phyloP scores from a whole-genome alignment of 306 rosid genomes.

The Astragalus membranaceus region DNA sequence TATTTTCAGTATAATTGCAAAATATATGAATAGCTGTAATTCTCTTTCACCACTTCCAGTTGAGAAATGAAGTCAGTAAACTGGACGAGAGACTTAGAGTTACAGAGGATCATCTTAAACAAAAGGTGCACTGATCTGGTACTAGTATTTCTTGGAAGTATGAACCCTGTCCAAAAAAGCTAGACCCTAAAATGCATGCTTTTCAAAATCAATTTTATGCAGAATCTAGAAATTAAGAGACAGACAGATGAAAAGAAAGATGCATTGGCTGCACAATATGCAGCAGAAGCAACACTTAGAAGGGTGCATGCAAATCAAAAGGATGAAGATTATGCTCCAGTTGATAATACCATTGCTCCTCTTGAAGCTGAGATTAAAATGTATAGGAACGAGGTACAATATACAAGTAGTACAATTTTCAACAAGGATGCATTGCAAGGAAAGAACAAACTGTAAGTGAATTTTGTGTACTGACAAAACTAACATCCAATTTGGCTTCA shows the following conservation, averaged over 20 bases:
- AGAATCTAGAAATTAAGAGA: conserved; percentile 81
- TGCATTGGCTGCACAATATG: conserved; percentile 76
- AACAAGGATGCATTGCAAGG: not conserved
- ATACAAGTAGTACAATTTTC: not conserved
- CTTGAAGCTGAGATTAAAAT: conserved; percentile 80
- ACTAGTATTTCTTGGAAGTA: conserved; percentile 14
- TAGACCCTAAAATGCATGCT: conserved; percentile 8
- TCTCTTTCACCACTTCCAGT: conserved; percentile 32
- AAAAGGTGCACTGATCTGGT: conserved; percentile 48
- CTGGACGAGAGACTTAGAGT: conserved; percentile 50
- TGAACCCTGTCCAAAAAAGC: not conserved
- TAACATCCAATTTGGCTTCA: conserved; percentile 19
- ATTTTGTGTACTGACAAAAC: not conserved
- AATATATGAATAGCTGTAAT: not conserved
- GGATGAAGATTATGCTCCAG: conserved; percentile 52
- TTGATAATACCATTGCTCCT: conserved; percentile 59
- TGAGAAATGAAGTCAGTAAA: conserved; percentile 44
- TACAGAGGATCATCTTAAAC: conserved; percentile 53
- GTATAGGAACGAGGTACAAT: conserved; percentile 71
- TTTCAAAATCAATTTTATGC: conserved; percentile 25
- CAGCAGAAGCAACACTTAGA: conserved; percentile 84
- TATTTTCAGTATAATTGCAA: not conserved
- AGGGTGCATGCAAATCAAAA: conserved; percentile 66
- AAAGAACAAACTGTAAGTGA: not conserved
- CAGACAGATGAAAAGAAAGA: conserved; percentile 62